Base-by-base conservation (phyloP, 225 moss, liverwort and hornwort genomes). In the Ulota crispa region DNA sequence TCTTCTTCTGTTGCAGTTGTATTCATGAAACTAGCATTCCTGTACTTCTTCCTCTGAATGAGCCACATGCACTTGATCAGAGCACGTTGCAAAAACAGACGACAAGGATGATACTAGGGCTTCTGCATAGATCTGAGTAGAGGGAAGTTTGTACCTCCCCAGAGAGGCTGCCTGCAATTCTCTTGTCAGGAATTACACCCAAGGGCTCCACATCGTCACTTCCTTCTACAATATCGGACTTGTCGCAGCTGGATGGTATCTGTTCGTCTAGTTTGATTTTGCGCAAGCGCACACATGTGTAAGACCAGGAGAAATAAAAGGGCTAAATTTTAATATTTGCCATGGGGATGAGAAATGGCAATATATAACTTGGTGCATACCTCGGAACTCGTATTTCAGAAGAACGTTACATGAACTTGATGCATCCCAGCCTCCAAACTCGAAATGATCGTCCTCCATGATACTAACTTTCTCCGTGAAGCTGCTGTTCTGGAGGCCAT, bases 401-500 rank as follows among this genome's bases (percentile, higher is more conserved):
- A 88, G 87, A 70, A 88, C 90, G 20, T 90, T 90, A 79, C 90
- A 90, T n/a, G 90, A 90, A 69, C 87, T 88, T 52, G 89, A 89
- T 77, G 87, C 83, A 78, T 86, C 86, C 86, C 86, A 87, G 72
- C 86, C 76, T 78, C 76, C 72, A 52, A 88, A 69, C 73, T 78
- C 88, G 70, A 86, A 77, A 53, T 85, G 82, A 18, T 86, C 84
- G 78, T 82, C 84, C 72, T 82, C 82, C 32, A 63, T 52, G 53
- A 85, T 75, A 43, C 54, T 78, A 61, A 81, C 68, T 73, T 86
- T 86, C 76, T 81, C 85, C 36, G 67, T 64, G 67, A 75, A 82
- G 61, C 43, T 60, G 76, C 69, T 47, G 52, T 50, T 84, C 70
- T 63, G 77, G 36, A 52, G 42, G 7, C 69, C 77, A 76, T 61